Conservation (phyloP, 2,329 filamentous ascomycete species). For the Scedosporium minutisporum region DNA sequence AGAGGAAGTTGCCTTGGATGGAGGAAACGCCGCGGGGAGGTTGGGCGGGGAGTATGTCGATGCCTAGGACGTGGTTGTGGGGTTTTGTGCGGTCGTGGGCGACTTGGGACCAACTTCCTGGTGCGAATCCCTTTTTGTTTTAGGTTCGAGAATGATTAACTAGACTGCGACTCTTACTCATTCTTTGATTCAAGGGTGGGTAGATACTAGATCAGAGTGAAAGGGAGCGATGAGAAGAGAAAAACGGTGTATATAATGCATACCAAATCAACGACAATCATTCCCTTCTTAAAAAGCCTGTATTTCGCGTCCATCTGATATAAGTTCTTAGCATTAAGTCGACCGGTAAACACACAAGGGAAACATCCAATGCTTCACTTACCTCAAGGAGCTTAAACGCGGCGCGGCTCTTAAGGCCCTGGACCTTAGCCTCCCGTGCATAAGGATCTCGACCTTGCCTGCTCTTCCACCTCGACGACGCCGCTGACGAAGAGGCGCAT, state of each 20-base stretch:
- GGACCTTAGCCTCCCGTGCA: constrained; percentile 64
- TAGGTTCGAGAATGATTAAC: neutral
- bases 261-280: constrained; percentile 86
- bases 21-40: constrained; percentile 87
- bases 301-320: constrained; percentile 71
- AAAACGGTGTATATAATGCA: constrained; percentile 12
- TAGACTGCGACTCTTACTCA: constrained; percentile 8
- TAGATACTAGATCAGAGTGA: neutral
- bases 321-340: neutral
- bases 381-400: constrained; percentile 91
- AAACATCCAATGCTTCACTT: constrained; percentile 6
- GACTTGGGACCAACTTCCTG: constrained; percentile 68
- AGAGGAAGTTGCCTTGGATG: constrained; percentile 90
- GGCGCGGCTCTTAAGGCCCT: constrained; percentile 78
- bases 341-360: neutral
- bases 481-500: constrained; percentile 38
- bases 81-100: constrained; percentile 71
- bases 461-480: constrained; percentile 66
- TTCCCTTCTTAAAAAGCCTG: constrained; percentile 65
- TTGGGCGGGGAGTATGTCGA: constrained; percentile 87
- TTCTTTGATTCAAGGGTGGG: neutral
- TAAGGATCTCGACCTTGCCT: constrained; percentile 68
- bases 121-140: constrained; percentile 59
- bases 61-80: constrained; percentile 71
- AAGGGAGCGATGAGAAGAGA: neutral